Evolutionary conservation across 2,329 filamentous ascomycete species (phyloP), one percentile per base, ranked within the genome.

Genomic region (Claviceps quebecensis): DNA sequence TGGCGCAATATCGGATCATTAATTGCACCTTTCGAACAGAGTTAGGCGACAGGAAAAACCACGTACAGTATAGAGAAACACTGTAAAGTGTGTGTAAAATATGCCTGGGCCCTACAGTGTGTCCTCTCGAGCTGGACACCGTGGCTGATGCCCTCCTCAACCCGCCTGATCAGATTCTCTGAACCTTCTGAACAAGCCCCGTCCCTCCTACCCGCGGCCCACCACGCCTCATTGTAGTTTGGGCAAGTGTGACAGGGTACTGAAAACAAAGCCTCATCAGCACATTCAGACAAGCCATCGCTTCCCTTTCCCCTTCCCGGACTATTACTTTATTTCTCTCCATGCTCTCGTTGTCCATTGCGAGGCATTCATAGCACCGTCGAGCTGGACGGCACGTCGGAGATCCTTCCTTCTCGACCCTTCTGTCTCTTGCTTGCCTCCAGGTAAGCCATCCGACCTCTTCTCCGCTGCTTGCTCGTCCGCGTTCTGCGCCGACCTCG

Each of bases 241-340:
- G 57, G 53, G 57, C 55, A 59, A 59, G 58, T 61, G 60, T 58
- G 61, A 65, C 66, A 67, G 60, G 63, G 63, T 63, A 59, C 54
- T 58, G 62, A 69, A 68, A 68, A 65, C 67, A 66, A 69, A 69
- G 67, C 67, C 66, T 70, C 68, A 68, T 60, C 62, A 61, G 58
- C 56, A 53, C 57, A 58, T 61, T 61, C 59, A 63, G 49, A 56
- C 55, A 57, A 55, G 58, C 53, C 53, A 51, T 56, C 57, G 56
- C 55, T 55, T 55, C 54, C 54, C 51, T 54, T 55, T 57, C 56
- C 56, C 58, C 29, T 34, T 34, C 29, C 29, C 29, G 29, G 29
- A 11, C 29, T 11, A 51, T 54, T 55, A 55, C 54, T 53, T 46
- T 50, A 50, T 44, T 44, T 53, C 58, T 59, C 61, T 61, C 59